Conservation (phyloP, 805 yeast genomes). For the Lachancea kluyveri region DNA sequence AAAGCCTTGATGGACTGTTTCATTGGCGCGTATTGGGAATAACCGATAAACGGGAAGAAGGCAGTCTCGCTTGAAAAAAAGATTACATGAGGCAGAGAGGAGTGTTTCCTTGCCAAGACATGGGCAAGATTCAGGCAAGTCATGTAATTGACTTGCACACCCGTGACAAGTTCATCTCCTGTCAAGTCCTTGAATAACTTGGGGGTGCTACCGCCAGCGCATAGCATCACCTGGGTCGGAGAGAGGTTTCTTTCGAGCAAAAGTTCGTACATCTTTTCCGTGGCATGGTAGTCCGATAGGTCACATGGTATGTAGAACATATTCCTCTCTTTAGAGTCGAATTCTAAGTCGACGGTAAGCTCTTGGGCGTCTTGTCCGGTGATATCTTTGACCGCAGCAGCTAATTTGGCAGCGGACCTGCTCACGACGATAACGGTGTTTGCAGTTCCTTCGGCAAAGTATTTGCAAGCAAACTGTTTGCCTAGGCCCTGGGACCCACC, state of each 20-base stretch:
- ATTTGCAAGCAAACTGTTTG: slow-evolving; percentile 58
- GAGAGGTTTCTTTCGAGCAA: slow-evolving; percentile 24
- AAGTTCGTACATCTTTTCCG: slow-evolving; percentile 30
- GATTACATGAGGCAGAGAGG: slow-evolving; percentile 40
- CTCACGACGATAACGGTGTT: slow-evolving; percentile 63
- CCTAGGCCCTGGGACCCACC: slow-evolving; percentile 98
- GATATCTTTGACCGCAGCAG: slow-evolving; percentile 42
- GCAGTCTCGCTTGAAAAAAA: slow-evolving; percentile 74
- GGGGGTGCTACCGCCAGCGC: slow-evolving; percentile 85
- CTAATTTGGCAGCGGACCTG: slow-evolving; percentile 58
- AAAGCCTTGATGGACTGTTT: slow-evolving; percentile 78
- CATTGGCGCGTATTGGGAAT: slow-evolving; percentile 82
- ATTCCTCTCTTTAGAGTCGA: slow-evolving; percentile 16
- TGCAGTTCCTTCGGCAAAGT: slow-evolving; percentile 28
- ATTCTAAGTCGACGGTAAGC: slow-evolving; percentile 15
- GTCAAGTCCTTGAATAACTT: slow-evolving; percentile 68
- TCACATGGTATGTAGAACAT: slow-evolving; percentile 55
- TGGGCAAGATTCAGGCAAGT: slow-evolving; percentile 72
- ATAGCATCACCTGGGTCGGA: slow-evolving; percentile 74
- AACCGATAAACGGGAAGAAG: slow-evolving; percentile 85
- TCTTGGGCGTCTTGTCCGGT: slow-evolving; percentile 11
- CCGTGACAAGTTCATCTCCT: slow-evolving; percentile 49
- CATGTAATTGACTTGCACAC: slow-evolving; percentile 63
- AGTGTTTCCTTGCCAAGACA: slow-evolving; percentile 42
- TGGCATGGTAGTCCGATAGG: slow-evolving; percentile 47